These are phyloP conservation scores for Castanea mollissima DNA, from an alignment of 306 rosid genomes.

Conservation along the genomic window DNA sequence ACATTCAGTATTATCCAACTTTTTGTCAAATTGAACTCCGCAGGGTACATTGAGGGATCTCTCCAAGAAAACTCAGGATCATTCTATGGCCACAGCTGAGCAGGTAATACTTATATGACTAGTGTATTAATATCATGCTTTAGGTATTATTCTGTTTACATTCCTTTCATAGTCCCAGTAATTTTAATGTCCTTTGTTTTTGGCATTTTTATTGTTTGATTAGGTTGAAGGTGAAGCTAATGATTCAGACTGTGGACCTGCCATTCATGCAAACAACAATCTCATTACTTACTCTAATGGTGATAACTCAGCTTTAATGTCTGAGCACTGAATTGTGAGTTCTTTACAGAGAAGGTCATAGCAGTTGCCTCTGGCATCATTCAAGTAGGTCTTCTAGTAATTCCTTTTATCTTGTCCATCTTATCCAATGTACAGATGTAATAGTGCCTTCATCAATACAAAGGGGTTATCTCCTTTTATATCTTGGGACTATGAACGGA, in stretches of 20 bases:
- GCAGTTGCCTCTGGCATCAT: slow-evolving; percentile 35
- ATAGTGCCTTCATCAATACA: slow-evolving; percentile 50
- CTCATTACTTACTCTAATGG: slow-evolving; percentile 47
- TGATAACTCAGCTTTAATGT: slow-evolving; percentile 54
- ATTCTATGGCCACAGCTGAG: slow-evolving; percentile 35
- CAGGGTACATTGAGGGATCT: slow-evolving; percentile 87
- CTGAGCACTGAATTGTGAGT: slow-evolving; percentile 44
- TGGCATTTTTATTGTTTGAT: slow-evolving; percentile 12
- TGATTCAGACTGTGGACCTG: slow-evolving; percentile 44
- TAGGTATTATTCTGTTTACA: neutral
- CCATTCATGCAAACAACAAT: slow-evolving; percentile 39
- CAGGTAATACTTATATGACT: slow-evolving; percentile 45
- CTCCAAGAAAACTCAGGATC: slow-evolving; percentile 73
- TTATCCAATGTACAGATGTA: slow-evolving; percentile 62
- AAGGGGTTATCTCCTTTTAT: slow-evolving; percentile 29
- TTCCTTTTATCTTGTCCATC: slow-evolving; percentile 38
- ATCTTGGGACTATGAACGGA: slow-evolving; percentile 27
- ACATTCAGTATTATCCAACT: neutral
- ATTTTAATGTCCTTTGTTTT: neutral
- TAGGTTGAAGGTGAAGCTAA: slow-evolving; percentile 63
- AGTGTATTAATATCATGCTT: neutral
- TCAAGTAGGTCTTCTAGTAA: slow-evolving; percentile 42
- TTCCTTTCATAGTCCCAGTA: neutral
- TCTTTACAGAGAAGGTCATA: slow-evolving; percentile 27
- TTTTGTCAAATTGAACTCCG: slow-evolving; percentile 20